Percentiles rank a stretch among this genome's conserved stretches.
Conservation (phyloP, 805 yeast genomes). For the Candida berthetii region DNA sequence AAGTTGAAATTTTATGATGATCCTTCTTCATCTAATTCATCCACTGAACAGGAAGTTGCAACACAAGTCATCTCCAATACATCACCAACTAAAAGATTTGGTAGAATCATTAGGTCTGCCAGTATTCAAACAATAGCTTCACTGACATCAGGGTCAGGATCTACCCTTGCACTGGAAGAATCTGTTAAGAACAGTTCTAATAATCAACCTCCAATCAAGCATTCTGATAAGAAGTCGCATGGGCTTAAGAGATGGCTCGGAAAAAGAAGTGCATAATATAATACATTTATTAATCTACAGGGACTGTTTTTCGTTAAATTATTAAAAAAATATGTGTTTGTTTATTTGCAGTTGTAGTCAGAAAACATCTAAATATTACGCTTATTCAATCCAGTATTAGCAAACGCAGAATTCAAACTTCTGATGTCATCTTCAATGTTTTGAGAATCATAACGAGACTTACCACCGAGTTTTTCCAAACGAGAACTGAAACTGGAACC, state of each 20-base stretch:
- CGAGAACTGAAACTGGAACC: slow-evolving; percentile 29
- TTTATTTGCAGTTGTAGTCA: too few species aligned
- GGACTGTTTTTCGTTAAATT: too few species aligned
- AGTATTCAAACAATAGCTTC: slow-evolving; percentile 19
- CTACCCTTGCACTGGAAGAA: too few species aligned
- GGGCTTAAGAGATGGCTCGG: too few species aligned
- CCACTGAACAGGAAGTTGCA: background rate
- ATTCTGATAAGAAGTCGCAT: too few species aligned
- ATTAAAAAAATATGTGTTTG: too few species aligned
- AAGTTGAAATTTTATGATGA: slow-evolving; percentile 6
- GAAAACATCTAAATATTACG: background rate
- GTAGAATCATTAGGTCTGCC: slow-evolving; percentile 20
- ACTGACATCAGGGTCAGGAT: too few species aligned
- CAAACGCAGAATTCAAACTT: slow-evolving; percentile 9
- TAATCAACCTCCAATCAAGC: too few species aligned
- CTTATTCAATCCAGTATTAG: slow-evolving; percentile 2
- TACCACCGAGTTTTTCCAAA: slow-evolving; percentile 21
- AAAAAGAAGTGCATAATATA: too few species aligned
- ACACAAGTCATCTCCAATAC: too few species aligned
- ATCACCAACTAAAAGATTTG: slow-evolving; percentile 14
- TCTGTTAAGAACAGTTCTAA: too few species aligned
- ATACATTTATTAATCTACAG: too few species aligned
- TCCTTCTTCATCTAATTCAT: background rate
- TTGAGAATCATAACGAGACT: slow-evolving; percentile 10
- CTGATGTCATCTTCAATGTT: slow-evolving; percentile 15